phyloP scores from a whole-genome alignment of 805 yeast species.

The Kodamaea jinghongensis region DNA sequence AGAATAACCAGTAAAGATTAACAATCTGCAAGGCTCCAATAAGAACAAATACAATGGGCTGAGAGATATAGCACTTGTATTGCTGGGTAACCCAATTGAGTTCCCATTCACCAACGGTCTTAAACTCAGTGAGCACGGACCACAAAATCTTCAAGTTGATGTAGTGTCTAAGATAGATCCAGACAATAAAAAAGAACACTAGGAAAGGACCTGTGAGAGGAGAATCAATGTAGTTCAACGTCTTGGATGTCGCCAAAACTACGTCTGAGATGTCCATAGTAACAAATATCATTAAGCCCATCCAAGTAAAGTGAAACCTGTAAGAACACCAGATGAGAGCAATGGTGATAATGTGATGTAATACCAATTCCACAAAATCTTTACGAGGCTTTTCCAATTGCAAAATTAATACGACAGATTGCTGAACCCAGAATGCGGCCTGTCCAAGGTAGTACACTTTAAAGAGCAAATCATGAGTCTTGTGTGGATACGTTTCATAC shows the following conservation, averaged over 20 bases:
- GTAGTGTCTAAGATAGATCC: conserved; percentile 91
- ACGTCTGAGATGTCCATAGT: conserved; percentile 97
- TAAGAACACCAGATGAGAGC: conserved; percentile 83
- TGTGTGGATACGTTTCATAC: conserved; percentile 81
- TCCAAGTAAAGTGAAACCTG: conserved; percentile 93
- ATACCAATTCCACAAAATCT: conserved; percentile 85
- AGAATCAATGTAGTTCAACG: conserved; percentile 81
- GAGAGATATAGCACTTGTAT: conserved; percentile 95
- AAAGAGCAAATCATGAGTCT: conserved; percentile 62
- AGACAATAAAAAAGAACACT: conserved; percentile 59
- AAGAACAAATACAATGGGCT: conserved; percentile 79
- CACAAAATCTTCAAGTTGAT: conserved; percentile 76
- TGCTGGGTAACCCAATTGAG: conserved; percentile 88
- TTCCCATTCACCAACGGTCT: conserved; percentile 76
- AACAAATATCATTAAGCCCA: conserved; percentile 86
- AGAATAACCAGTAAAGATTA: conserved; percentile 82
- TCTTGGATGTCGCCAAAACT: conserved; percentile 79
- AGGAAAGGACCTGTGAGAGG: conserved; percentile 62
- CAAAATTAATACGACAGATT: conserved; percentile 74
- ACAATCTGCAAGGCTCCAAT: conserved; percentile 80
- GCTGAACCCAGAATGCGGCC: conserved; percentile 98
- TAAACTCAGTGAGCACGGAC: conserved; percentile 84
- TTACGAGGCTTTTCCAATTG: conserved; percentile 94
- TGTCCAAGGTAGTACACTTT: conserved; percentile 85
- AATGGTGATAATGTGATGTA: conserved; percentile 91